These are phyloP conservation scores for Medicago lupulina DNA, from an alignment of 306 rosid species.

Conservation along the genomic window DNA sequence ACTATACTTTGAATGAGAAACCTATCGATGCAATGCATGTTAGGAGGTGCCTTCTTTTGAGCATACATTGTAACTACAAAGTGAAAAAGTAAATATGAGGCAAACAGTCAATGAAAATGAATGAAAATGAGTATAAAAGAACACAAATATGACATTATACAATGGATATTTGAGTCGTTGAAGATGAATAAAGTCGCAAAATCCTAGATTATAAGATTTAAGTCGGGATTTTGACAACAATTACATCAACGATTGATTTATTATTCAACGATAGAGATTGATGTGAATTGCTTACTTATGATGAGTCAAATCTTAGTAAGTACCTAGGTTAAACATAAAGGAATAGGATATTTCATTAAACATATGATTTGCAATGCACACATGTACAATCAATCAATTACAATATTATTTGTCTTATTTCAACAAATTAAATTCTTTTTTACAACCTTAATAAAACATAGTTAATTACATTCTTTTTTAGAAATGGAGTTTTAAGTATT, in stretches of 20 bases:
- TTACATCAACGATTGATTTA: background rate
- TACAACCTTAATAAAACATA: no score
- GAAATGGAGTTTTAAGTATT: no score
- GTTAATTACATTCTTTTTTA: no score
- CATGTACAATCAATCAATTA: background rate
- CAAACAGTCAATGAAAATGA: constrained; percentile 25
- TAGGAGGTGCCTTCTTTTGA: constrained; percentile 74
- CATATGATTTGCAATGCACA: background rate
- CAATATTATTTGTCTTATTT: no score
- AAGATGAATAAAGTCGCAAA: background rate
- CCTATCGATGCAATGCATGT: constrained; percentile 92
- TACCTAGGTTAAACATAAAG: background rate
- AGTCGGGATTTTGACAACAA: no score
- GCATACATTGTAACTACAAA: constrained; percentile 88
- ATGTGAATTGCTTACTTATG: background rate
- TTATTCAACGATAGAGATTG: background rate
- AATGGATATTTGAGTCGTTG: no score
- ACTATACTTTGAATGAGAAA: constrained; percentile 84
- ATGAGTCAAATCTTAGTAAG: background rate
- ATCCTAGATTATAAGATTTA: no score
- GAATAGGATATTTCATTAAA: background rate
- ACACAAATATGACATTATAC: background rate
- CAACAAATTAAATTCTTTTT: no score
- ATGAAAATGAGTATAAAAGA: background rate
- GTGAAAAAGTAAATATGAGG: constrained; percentile 31